Conservation (phyloP, 441 rosid genomes). For the Populus hybrid region DNA sequence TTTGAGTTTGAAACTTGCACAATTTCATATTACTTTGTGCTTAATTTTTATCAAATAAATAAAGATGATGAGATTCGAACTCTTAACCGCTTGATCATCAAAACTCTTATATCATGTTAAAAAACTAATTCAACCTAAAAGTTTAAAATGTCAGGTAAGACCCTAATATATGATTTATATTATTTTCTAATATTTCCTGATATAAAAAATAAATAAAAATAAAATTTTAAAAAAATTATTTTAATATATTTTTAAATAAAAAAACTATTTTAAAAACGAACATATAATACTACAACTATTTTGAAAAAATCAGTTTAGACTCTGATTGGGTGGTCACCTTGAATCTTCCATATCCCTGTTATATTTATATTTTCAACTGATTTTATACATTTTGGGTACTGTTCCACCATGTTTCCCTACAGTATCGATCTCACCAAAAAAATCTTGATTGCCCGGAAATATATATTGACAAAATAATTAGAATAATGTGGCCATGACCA, state of each 20-base stretch:
- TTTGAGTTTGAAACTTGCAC: too few species aligned
- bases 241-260: neutral
- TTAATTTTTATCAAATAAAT: too few species aligned
- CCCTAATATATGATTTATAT: too few species aligned
- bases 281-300: neutral
- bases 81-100: too few species aligned
- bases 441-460: neutral
- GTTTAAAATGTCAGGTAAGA: too few species aligned
- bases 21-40: too few species aligned
- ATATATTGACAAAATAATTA: too few species aligned
- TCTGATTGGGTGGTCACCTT: slow-evolving; percentile 12
- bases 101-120: too few species aligned
- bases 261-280: neutral
- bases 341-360: neutral
- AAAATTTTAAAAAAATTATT: neutral
- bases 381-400: neutral
- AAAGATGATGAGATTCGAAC: too few species aligned
- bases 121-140: too few species aligned
- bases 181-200: too few species aligned
- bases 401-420: neutral
- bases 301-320: neutral
- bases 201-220: neutral
- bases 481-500: too few species aligned
- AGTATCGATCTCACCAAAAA: neutral
- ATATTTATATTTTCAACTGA: neutral